Evolutionary conservation across 148 eudicot genomes (phyloP), one percentile per base, ranked within the genome.

Genomic region (Persicaria tinctoria): DNA sequence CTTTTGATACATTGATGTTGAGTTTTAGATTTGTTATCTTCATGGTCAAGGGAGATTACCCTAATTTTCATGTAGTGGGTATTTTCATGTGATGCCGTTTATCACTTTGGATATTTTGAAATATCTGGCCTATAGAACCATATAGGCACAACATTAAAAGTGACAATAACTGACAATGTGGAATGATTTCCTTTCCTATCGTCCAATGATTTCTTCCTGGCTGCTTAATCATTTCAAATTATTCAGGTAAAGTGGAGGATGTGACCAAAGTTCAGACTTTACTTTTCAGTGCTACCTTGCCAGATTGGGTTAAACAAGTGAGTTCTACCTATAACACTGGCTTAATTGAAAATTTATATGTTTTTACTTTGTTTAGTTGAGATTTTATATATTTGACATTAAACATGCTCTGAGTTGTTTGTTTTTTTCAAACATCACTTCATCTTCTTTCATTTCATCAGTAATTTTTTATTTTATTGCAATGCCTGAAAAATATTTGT

Each of bases 281-380:
- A 77, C 89, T 95, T 18, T 95, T 95, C 78, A 92, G 99, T 80
- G 99, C 99, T 46, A 95, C 99, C 76, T 81, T 95, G 78, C 98
- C 98, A 16, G 16, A 0, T 50, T 95, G 98, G 98, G 97, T 95
- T 47, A 85, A 92, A 78, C 84, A 89, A 55, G 99, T 95, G 64
- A 20, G 79, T 76, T 32, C 64, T 55, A 38, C 73, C 48, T 62
- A 17, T 41, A 27, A 6, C 63, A 12, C 11, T 32, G 41, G 18
- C 27, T 54, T 53, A 7, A 2, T 16, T 56, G 18, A 11, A 74
- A 44, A 1, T 18, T 0, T 13, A 66, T 16, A 1, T 53, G 57
- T 9, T 16, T 53, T 16, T 53, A 9, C n/a, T 4, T 0, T 16
- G 11, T 53, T 53, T 53, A 53, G 11, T 10, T 53, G 57, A 9